Evolutionary conservation across 2,329 filamentous ascomycete genomes (phyloP).

Genomic region (Fusarium ambrosium): DNA sequence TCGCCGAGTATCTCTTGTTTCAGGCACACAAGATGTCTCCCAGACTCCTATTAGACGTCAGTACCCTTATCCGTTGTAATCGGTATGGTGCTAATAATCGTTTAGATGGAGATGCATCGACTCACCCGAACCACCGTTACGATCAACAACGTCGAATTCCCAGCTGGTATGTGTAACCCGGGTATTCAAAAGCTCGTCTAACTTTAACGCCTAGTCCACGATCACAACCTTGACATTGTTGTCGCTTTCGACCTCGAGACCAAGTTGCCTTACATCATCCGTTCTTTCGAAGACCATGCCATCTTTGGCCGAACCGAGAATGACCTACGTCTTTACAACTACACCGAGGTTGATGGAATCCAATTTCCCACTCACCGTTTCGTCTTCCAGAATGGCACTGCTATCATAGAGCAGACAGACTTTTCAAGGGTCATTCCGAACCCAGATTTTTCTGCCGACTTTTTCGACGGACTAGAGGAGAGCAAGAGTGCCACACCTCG

Average conservation of each 20-base stretch:
- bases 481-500: background rate
- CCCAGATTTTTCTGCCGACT: background rate
- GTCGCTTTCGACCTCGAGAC: background rate
- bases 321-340: slow-evolving; percentile 27
- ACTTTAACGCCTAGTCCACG: background rate
- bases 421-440: background rate
- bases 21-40: background rate
- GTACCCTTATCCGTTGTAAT: background rate
- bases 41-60: background rate
- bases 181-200: background rate
- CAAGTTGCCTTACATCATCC: background rate
- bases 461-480: background rate
- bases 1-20: background rate
- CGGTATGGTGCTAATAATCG: background rate
- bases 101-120: background rate
- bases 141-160: background rate
- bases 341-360: slow-evolving; percentile 17
- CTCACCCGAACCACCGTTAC: background rate
- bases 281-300: slow-evolving; percentile 2
- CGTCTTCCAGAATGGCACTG: slow-evolving; percentile 4
- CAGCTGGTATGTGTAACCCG: background rate
- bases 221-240: background rate
- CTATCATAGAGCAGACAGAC: background rate
- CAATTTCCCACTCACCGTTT: slow-evolving; percentile 13
- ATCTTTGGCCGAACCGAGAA: slow-evolving; percentile 24